Percentiles rank a stretch among this genome's conserved stretches.
Evolutionary conservation across 495 filamentous ascomycete species (phyloP).

Genomic region (Aspergillus indologenus): DNA sequence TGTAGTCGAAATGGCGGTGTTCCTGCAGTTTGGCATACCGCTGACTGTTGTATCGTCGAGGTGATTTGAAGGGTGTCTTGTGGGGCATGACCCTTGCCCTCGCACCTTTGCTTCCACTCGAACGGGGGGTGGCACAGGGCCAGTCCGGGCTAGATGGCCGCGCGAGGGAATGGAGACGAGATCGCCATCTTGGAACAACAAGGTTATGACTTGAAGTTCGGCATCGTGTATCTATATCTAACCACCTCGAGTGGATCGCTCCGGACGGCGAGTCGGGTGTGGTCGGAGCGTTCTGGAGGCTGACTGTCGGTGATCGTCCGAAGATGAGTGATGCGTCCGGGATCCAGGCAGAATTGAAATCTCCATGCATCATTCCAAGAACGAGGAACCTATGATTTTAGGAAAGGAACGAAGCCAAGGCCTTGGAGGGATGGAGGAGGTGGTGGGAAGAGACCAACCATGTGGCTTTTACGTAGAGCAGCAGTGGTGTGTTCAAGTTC

Average conservation of each 20-base stretch:
- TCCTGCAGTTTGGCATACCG: slow-evolving; percentile 20
- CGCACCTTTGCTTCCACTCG: background rate
- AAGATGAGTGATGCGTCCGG: slow-evolving; percentile 11
- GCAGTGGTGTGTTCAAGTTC: slow-evolving; percentile 15
- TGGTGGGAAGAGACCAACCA: slow-evolving; percentile 7
- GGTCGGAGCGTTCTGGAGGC: slow-evolving; percentile 15
- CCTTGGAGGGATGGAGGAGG: slow-evolving; percentile 8
- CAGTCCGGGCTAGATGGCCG: background rate
- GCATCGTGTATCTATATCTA: slow-evolving; percentile 5
- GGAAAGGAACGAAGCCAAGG: slow-evolving; percentile 15
- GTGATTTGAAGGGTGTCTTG: slow-evolving; percentile 9
- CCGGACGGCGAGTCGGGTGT: slow-evolving; percentile 15
- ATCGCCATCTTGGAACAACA: background rate
- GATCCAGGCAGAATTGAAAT: slow-evolving; percentile 10
- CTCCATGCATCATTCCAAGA: slow-evolving; percentile 7
- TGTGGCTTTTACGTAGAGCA: slow-evolving; percentile 18
- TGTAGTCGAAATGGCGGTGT: slow-evolving; percentile 23
- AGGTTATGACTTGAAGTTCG: background rate
- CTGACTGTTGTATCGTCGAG: background rate
- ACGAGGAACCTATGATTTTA: slow-evolving; percentile 13
- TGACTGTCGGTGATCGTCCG: slow-evolving; percentile 12
- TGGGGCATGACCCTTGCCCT: slow-evolving; percentile 1
- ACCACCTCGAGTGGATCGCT: slow-evolving; percentile 8
- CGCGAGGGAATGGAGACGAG: background rate
- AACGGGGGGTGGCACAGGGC: background rate